A percentile compares a stretch with the other conserved stretches of the same genome.
Conservation (phyloP, 2,329 filamentous ascomycete genomes). For the Penicillium sp. region DNA sequence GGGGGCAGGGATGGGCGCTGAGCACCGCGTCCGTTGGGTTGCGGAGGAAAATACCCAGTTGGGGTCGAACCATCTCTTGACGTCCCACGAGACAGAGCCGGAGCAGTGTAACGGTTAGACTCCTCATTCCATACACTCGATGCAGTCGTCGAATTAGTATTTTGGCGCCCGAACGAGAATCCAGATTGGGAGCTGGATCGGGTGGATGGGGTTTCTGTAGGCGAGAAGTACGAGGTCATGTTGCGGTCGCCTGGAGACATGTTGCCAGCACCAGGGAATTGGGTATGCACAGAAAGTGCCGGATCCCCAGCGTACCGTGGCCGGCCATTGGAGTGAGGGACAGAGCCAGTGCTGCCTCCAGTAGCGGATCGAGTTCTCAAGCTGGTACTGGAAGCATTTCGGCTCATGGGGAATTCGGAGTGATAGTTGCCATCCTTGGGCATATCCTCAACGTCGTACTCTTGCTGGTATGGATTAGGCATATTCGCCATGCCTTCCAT, state of each 20-base stretch:
- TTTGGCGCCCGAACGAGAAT: constrained; percentile 77
- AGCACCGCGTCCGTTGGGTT: constrained; percentile 57
- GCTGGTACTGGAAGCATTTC: constrained; percentile 73
- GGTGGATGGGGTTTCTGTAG: constrained; percentile 68
- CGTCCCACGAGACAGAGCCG: constrained; percentile 78
- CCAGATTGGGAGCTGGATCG: constrained; percentile 58
- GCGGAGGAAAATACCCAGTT: constrained; percentile 64
- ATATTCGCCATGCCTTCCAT: constrained; percentile 68
- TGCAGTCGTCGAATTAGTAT: constrained; percentile 60
- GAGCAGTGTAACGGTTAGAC: constrained; percentile 82
- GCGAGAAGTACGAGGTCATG: constrained; percentile 93
- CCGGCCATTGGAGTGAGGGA: constrained; percentile 48
- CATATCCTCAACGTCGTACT: constrained; percentile 56
- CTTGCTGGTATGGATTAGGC: constrained; percentile 77
- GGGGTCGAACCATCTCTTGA: constrained; percentile 72
- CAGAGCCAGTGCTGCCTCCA: constrained; percentile 53
- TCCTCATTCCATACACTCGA: constrained; percentile 64
- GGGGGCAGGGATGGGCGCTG: constrained; percentile 79
- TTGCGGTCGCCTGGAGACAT: constrained; percentile 63
- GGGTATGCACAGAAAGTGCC: constrained; percentile 68
- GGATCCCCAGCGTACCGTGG: constrained; percentile 69
- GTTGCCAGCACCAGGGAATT: constrained; percentile 49
- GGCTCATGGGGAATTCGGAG: constrained; percentile 57
- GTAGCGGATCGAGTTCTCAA: constrained; percentile 76
- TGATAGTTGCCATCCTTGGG: constrained; percentile 39